Percentiles rank a stretch among this genome's conserved stretches.
Evolutionary conservation across 164 flowering plant genomes (phyloP).

Genomic region (Macadamia integrifolia): DNA sequence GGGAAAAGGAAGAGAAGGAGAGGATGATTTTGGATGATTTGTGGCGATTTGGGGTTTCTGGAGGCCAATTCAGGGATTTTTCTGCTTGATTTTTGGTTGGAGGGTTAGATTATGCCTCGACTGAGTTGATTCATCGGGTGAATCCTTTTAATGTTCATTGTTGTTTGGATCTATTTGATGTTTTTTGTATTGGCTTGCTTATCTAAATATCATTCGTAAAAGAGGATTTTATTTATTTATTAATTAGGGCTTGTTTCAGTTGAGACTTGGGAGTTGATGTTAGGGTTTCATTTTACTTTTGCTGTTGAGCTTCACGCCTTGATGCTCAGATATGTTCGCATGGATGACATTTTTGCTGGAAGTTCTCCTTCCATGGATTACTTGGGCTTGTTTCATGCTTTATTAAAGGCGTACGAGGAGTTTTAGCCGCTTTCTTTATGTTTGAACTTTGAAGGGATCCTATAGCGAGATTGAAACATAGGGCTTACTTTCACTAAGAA

Average conservation of each 20-base stretch:
- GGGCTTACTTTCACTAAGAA: slow-evolving; percentile 89
- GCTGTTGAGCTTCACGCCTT: background rate
- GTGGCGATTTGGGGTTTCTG: background rate
- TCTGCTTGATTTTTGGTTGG: background rate
- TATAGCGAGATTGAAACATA: slow-evolving; percentile 35
- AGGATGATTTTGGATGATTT: background rate
- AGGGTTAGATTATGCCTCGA: background rate
- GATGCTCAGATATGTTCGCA: slow-evolving; percentile 1
- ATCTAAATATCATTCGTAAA: background rate
- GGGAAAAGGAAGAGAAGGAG: too few relatives aligned
- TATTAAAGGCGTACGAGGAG: too few relatives aligned
- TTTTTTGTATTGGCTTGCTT: background rate
- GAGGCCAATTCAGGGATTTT: background rate
- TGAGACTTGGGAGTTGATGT: background rate
- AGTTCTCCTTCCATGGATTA: background rate
- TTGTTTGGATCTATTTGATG: background rate
- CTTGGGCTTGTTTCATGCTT: background rate
- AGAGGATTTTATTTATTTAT: background rate
- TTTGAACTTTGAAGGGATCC: slow-evolving; percentile 15
- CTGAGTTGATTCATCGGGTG: background rate
- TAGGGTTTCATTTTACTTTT: background rate
- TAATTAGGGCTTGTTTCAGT: too few relatives aligned
- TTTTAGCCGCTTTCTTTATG: background rate
- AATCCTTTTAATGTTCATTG: background rate
- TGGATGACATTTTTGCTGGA: background rate